Evolutionary conservation across 441 rosid genomes (phyloP).

Genomic region (Erodium trifolium): DNA sequence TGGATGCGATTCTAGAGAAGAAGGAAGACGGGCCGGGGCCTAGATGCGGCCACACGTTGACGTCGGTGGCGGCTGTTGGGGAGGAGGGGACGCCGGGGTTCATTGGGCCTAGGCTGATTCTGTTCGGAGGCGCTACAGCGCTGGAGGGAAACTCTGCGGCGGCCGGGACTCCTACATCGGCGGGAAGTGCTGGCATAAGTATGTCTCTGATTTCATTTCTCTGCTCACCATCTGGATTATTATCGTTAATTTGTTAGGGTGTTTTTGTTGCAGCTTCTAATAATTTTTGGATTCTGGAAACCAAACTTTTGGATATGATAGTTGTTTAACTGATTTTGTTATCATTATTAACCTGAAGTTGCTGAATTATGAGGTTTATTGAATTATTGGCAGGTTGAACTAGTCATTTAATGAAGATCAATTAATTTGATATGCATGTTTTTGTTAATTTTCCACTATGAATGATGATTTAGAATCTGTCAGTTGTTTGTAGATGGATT

Average conservation of each 20-base stretch:
- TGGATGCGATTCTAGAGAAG: slow-evolving; percentile 71
- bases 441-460: not conserved
- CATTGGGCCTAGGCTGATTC: slow-evolving; percentile 79
- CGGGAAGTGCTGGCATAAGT: slow-evolving; percentile 97
- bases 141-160: slow-evolving; percentile 91
- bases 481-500: no score
- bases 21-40: slow-evolving; percentile 94
- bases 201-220: slow-evolving; percentile 7
- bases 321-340: not conserved
- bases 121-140: slow-evolving; percentile 96
- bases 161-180: slow-evolving; percentile 76
- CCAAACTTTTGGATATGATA: not conserved
- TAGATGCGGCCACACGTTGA: slow-evolving; percentile 90
- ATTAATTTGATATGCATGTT: not conserved
- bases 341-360: not conserved
- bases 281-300: not conserved
- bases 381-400: not conserved
- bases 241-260: not conserved
- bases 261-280: no score
- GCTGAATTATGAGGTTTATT: not conserved
- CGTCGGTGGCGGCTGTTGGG: slow-evolving; percentile 88
- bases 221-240: slow-evolving; percentile 1
- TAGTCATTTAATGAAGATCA: not conserved
- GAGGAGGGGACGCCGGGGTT: slow-evolving; percentile 77
- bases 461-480: not conserved